Evolutionary conservation across 129 eudicot genomes (phyloP), one percentile per base, ranked within the genome.

Genomic region (Escallonia rubra): DNA sequence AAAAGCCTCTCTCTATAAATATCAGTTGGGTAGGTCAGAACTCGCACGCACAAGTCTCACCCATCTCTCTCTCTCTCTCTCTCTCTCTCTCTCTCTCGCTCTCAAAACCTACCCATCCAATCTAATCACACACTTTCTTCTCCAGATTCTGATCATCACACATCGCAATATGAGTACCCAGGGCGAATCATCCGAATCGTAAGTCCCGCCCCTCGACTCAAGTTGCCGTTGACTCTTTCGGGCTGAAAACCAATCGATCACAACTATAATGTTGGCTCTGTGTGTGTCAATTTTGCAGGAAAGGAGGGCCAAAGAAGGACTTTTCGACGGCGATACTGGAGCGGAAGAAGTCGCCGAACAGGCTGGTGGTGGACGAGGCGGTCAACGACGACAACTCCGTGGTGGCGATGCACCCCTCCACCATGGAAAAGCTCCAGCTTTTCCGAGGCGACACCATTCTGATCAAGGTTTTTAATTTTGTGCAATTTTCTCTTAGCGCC

Each of bases 371-470:
- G 67, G 94, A 83, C 52, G 94, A 87, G 78, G 94, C 94, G 9
- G 78, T 80, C 41, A 87, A 87, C 66, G 94, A 87, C 44, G 94
- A 87, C 59, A 87, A 87, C 74, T 83, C 89, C 12, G 87, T 83
- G 46, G 94, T 83, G 45, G 75, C 82, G 12, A 78, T 87, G 79
- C 94, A 87, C 65, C 94, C 94, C 51, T 64, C 66, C 12, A 83
- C 89, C 8, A 80, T 87, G 94, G 94, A 87, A 16, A 87, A 87
- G 76, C 75, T 87, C 69, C 85, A 83, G 86, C 82, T 87, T 66
- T 87, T 87, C 67, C 86, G 89, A 0, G 94, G 94, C 2, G 94
- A 87, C 70, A 87, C 89, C 38, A 77, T 85, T 57, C 68, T 85
- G 61, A 67, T 85, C 67, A 85, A 85, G 91, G 91, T 85, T 61